These are phyloP conservation scores for Fusarium keratoplasticum DNA, from an alignment of 2,329 filamentous ascomycete genomes.

Conservation along the genomic window DNA sequence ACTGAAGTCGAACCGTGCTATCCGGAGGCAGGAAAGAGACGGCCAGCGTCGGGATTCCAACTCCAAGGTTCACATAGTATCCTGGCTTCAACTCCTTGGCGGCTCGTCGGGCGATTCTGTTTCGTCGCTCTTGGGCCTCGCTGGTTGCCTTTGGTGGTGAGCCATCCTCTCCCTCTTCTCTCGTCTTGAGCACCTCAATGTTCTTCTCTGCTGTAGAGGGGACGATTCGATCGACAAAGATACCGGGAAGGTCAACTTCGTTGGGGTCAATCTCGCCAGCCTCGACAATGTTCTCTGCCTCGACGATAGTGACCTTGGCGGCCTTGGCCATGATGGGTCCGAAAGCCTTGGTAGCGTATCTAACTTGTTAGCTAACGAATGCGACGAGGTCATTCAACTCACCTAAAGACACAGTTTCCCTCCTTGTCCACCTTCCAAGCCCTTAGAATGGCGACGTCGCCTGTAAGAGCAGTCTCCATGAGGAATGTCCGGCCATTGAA, in stretches of 20 bases:
- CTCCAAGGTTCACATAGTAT: conserved; percentile 83
- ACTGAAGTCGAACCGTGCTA: conserved; percentile 84
- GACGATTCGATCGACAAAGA: conserved; percentile 85
- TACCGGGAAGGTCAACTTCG: conserved; percentile 82
- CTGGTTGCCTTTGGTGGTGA: conserved; percentile 55
- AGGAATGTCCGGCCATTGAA: conserved; percentile 80
- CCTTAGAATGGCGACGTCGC: conserved; percentile 81
- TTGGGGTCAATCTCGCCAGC: conserved; percentile 78
- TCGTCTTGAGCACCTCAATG: conserved; percentile 76
- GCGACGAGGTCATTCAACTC: background rate
- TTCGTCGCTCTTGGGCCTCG: conserved; percentile 65
- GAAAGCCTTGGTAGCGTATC: conserved; percentile 80
- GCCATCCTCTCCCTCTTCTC: conserved; percentile 54
- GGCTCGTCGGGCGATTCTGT: conserved; percentile 80
- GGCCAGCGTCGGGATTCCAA: conserved; percentile 89
- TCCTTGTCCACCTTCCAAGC: conserved; percentile 81
- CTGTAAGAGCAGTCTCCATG: conserved; percentile 81
- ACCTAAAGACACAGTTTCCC: conserved; percentile 84
- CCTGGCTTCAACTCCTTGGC: conserved; percentile 85
- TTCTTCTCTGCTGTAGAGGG: conserved; percentile 77
- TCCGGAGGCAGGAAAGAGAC: conserved; percentile 78
- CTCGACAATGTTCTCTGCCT: conserved; percentile 86
- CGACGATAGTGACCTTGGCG: conserved; percentile 81
- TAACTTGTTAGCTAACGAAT: conserved; percentile 32
- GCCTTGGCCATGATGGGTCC: conserved; percentile 85